Conservation (phyloP, 1,284 basidiomycete genomes). For the Sparassis latifolia region DNA sequence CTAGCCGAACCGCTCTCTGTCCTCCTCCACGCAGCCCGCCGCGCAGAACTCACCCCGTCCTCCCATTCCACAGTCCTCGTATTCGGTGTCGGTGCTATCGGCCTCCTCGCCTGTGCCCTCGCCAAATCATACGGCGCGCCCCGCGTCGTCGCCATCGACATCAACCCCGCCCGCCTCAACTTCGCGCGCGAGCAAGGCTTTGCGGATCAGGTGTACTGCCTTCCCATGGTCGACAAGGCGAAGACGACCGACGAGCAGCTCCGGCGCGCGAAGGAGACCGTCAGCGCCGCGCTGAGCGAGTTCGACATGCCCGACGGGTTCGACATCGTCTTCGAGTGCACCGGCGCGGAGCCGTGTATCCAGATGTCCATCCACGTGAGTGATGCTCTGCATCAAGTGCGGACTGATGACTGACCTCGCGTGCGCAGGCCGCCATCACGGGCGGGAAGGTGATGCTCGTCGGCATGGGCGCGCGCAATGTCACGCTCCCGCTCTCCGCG, state of each 20-base stretch:
- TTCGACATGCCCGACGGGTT: constrained; percentile 74
- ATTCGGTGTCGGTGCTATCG: constrained; percentile 89
- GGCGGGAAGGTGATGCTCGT: constrained; percentile 90
- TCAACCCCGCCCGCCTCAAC: constrained; percentile 73
- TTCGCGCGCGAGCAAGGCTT: constrained; percentile 75
- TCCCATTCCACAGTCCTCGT: constrained; percentile 60
- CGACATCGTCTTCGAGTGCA: constrained; percentile 92
- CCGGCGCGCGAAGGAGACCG: constrained; percentile 57
- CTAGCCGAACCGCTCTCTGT: constrained; percentile 91
- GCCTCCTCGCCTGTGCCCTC: constrained; percentile 79
- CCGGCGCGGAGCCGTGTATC: constrained; percentile 87
- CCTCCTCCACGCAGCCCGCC: constrained; percentile 76
- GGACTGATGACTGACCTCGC: constrained; percentile 1
- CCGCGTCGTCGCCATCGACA: constrained; percentile 76
- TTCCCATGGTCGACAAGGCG: constrained; percentile 44
- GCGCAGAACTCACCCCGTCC: constrained; percentile 50
- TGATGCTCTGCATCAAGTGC: constrained; percentile 4
- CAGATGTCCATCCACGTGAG: constrained; percentile 83
- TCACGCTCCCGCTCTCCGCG: constrained; percentile 75
- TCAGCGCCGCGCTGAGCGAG: constrained; percentile 45
- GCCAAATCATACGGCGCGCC: constrained; percentile 68
- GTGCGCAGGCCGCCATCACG: constrained; percentile 61
- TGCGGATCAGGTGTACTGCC: constrained; percentile 64
- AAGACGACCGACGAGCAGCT: constrained; percentile 61
- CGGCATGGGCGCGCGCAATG: constrained; percentile 89